Evolutionary conservation across 225 moss, liverwort and hornwort genomes (phyloP).

Genomic region (Neckera pumila): DNA sequence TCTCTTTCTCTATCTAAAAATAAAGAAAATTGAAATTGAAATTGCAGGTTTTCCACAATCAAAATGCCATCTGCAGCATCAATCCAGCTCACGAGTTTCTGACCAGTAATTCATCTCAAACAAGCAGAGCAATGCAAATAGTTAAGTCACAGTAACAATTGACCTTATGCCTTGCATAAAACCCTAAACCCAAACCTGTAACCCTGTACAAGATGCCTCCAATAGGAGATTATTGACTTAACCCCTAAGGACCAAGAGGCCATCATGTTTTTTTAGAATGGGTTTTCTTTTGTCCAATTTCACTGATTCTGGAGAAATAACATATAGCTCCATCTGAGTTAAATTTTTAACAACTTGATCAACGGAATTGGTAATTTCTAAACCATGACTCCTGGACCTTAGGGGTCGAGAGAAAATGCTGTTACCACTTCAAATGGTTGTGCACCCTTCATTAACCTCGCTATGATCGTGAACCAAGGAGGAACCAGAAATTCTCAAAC

Average conservation of each 20-base stretch:
- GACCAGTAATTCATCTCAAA: background rate
- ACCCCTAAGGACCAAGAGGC: background rate
- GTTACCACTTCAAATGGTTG: background rate
- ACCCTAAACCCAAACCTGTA: background rate
- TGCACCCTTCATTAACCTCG: background rate
- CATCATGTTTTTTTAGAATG: background rate
- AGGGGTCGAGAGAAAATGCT: background rate
- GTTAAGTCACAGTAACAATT: background rate
- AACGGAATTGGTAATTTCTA: background rate
- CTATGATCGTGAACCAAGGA: background rate
- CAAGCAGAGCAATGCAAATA: background rate
- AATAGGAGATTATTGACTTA: background rate
- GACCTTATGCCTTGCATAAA: background rate
- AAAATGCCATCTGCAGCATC: background rate
- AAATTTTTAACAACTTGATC: background rate
- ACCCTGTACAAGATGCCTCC: background rate
- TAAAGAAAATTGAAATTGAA: background rate
- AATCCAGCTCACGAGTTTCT: background rate
- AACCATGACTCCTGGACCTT: background rate
- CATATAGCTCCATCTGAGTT: background rate
- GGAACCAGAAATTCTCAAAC: background rate
- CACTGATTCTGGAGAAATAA: background rate
- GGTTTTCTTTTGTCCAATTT: background rate
- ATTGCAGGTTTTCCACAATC: background rate
- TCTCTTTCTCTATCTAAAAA: background rate